phyloP scores from a whole-genome alignment of 1,139 yeast genomes.

The Debaryomycetaceae sp. region DNA sequence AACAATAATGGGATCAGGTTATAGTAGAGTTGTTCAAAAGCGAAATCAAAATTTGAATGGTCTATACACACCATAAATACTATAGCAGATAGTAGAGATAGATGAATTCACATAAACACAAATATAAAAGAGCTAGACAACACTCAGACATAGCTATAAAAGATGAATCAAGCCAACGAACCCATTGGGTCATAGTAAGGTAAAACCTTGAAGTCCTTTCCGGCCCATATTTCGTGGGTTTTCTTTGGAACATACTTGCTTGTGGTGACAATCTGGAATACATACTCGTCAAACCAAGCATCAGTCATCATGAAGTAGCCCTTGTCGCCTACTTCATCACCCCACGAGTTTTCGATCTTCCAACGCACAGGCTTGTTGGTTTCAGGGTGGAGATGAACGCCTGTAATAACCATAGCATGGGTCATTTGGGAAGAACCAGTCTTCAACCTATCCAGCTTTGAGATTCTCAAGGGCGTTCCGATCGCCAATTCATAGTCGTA shows the following conservation, averaged over 20 bases:
- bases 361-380: constrained; percentile 60
- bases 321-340: constrained; percentile 66
- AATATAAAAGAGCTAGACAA: too few relatives aligned
- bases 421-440: constrained; percentile 68
- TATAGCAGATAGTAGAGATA: too few relatives aligned
- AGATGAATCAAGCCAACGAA: constrained; percentile 53
- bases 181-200: constrained; percentile 91
- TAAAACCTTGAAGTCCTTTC: constrained; percentile 51
- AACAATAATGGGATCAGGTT: background rate
- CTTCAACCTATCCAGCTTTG: constrained; percentile 53
- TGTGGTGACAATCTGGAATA: constrained; percentile 75
- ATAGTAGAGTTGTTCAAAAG: background rate
- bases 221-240: constrained; percentile 46
- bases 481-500: constrained; percentile 70
- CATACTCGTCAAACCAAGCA: constrained; percentile 77
- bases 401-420: constrained; percentile 81
- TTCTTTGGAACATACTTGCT: constrained; percentile 47
- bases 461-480: constrained; percentile 45
- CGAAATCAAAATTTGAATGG: background rate
- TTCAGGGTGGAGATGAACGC: constrained; percentile 52
- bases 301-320: constrained; percentile 82
- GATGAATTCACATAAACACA: too few relatives aligned
- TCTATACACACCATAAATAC: background rate
- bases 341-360: constrained; percentile 89
- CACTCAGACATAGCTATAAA: background rate